phyloP scores from a whole-genome alignment of 2,329 filamentous ascomycete species.

The Helotiales sp. region DNA sequence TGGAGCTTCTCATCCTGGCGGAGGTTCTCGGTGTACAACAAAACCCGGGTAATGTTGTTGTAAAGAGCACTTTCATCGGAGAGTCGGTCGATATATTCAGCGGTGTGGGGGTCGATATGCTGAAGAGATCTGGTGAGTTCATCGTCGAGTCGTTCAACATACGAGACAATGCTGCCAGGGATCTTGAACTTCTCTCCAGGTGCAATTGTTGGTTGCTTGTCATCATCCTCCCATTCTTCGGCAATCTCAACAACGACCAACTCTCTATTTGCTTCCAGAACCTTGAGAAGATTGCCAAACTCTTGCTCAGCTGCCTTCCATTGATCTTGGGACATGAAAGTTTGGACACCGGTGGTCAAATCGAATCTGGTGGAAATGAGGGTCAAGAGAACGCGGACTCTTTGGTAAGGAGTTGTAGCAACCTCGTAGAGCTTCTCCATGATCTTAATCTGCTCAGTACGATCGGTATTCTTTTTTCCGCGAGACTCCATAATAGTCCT shows the following conservation, averaged over 20 bases:
- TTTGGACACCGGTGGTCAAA: slow-evolving; percentile 76
- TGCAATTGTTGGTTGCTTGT: slow-evolving; percentile 80
- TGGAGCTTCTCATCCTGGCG: slow-evolving; percentile 73
- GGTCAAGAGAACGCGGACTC: slow-evolving; percentile 88
- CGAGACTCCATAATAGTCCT: slow-evolving; percentile 91
- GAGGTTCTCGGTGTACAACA: slow-evolving; percentile 86
- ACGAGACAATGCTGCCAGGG: slow-evolving; percentile 91
- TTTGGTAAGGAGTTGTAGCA: slow-evolving; percentile 88
- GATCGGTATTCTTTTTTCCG: slow-evolving; percentile 99
- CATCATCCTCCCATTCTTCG: slow-evolving; percentile 99
- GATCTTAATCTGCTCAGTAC: slow-evolving; percentile 89
- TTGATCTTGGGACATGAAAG: slow-evolving; percentile 91
- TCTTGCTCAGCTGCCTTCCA: slow-evolving; percentile 96
- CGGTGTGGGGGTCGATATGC: slow-evolving; percentile 96
- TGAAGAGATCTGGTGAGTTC: slow-evolving; percentile 97
- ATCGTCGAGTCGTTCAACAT: slow-evolving; percentile 92
- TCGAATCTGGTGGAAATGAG: slow-evolving; percentile 95
- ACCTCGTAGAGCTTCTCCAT: slow-evolving; percentile 97
- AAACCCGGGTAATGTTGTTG: slow-evolving; percentile 85
- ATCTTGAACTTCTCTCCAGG: slow-evolving; percentile 84
- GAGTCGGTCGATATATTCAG: slow-evolving; percentile 95
- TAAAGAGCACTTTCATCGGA: slow-evolving; percentile 91
- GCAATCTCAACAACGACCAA: slow-evolving; percentile 89
- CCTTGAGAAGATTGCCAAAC: slow-evolving; percentile 74
- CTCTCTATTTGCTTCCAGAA: slow-evolving; percentile 78